A percentile compares a stretch with the other conserved stretches of the same genome.
Conservation (phyloP, 495 filamentous ascomycete species). For the Tuber magnatum region DNA sequence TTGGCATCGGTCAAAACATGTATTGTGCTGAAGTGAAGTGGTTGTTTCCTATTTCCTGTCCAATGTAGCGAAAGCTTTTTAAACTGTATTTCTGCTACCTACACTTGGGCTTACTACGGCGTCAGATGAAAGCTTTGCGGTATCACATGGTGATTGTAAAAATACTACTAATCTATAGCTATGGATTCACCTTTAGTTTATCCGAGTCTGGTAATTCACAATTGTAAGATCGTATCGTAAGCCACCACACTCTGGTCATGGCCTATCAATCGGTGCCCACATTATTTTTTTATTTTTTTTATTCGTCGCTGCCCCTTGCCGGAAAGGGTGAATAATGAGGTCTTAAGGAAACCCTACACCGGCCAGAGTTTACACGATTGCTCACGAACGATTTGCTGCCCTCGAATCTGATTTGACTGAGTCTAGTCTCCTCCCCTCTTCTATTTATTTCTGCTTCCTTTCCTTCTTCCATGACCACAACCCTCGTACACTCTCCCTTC, state of each 20-base stretch:
- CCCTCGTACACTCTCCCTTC: no score
- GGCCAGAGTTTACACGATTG: not conserved
- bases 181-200: not conserved
- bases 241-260: not conserved
- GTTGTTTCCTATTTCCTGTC: not conserved
- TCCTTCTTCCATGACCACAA: not conserved
- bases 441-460: constrained; percentile 7
- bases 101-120: not conserved
- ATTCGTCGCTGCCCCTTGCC: not conserved
- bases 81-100: not conserved
- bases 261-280: not conserved
- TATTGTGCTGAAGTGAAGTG: not conserved
- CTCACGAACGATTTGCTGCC: not conserved
- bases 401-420: not conserved
- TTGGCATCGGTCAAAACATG: not conserved
- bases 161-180: not conserved
- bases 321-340: constrained; percentile 12
- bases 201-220: not conserved
- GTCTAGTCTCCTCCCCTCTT: not conserved
- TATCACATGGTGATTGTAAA: not conserved
- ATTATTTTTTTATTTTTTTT: no score
- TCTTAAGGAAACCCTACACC: not conserved
- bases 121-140: not conserved
- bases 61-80: not conserved
- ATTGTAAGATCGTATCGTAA: not conserved